phyloP scores from a whole-genome alignment of 495 filamentous ascomycete species.

The Lindgomyces ingoldianus region DNA sequence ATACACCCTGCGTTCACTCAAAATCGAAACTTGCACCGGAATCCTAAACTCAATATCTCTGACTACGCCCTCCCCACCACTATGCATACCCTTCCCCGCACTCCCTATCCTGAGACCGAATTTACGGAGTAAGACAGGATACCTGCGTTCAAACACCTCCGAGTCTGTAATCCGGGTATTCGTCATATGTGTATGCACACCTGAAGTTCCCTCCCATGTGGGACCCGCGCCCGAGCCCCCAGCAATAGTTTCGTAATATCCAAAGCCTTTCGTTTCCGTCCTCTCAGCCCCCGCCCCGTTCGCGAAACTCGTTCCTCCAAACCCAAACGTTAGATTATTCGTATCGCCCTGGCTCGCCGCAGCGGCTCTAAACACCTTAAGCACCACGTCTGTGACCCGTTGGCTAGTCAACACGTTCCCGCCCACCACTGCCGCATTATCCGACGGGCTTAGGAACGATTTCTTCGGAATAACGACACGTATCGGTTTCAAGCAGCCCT shows the following conservation, averaged over 20 bases:
- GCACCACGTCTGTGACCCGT: conserved; percentile 90
- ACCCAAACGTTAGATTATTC: conserved; percentile 87
- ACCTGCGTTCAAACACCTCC: conserved; percentile 92
- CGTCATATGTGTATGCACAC: conserved; percentile 98
- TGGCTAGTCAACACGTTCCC: conserved; percentile 93
- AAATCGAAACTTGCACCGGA: conserved; percentile 82
- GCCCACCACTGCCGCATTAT: conserved; percentile 88
- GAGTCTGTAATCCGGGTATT: conserved; percentile 97
- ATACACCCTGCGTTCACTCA: conserved; percentile 84
- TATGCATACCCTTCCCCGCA: conserved; percentile 73
- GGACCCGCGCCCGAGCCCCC: conserved; percentile 88
- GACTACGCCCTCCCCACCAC: conserved; percentile 86
- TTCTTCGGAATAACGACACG: conserved; percentile 79
- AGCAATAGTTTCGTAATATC: conserved; percentile 97
- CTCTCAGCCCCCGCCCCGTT: conserved; percentile 39
- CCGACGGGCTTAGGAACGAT: conserved; percentile 82
- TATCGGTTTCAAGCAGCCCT: conserved; percentile 89
- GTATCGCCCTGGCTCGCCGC: conserved; percentile 90
- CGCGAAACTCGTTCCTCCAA: conserved; percentile 65
- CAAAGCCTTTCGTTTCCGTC: conserved; percentile 70
- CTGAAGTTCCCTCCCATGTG: conserved; percentile 83
- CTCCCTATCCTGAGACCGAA: conserved; percentile 73
- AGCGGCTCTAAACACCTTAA: conserved; percentile 86
- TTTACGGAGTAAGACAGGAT: conserved; percentile 81
- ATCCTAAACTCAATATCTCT: conserved; percentile 94